Base-by-base conservation (phyloP, 2,329 filamentous ascomycete species). In the Neopestalotiopsis sp. region DNA sequence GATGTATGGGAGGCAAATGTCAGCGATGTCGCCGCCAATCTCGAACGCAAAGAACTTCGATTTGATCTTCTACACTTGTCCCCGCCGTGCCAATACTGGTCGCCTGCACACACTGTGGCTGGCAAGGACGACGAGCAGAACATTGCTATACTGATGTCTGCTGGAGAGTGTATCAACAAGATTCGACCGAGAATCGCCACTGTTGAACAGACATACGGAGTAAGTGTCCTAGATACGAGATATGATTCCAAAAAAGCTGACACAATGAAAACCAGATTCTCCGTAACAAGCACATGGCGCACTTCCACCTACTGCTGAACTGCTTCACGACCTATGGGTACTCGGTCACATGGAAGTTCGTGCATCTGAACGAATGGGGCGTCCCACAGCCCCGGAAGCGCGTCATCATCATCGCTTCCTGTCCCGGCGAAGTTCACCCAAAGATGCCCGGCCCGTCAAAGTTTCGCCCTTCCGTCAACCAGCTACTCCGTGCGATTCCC, bases 41-140 rank as follows among this genome's bases (percentile, higher is more conserved):
- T 71, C 10, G 38, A 70, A 1, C 70, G 9, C 42, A 28, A 79
- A 0, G 75, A 79, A 1, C 71, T 85, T 5, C 81, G 81, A 3
- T 86, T 90, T 0, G 92, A 95, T 71, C 79, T 94, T 0, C 79
- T 92, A 0, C 93, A 96, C 71, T 79, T 94, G 0, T 93, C 91
- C 0, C 92, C 92, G 0, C 93, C 93, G 0, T 96, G 94, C 67
- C 92, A 95, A 72, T 87, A 86, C 0, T 94, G 89, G 74, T 94
- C 92, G 0, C 88, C 89, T 0, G 91, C 90, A 0, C 90, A 96
- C 68, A 94, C 92, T 0, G 74, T 82, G 0, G 69, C 78, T 0
- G 86, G 87, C 0, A 81, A 81, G 14, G 84, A 89, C 20, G 90
- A 94, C 56, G 90, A 92, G 1, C 82, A 79, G 0, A 96, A 96